Percentiles rank a stretch among this genome's conserved stretches.
Evolutionary conservation across 768 basidiomycete genomes (phyloP).

Genomic region (Lanmaoa rubissima): DNA sequence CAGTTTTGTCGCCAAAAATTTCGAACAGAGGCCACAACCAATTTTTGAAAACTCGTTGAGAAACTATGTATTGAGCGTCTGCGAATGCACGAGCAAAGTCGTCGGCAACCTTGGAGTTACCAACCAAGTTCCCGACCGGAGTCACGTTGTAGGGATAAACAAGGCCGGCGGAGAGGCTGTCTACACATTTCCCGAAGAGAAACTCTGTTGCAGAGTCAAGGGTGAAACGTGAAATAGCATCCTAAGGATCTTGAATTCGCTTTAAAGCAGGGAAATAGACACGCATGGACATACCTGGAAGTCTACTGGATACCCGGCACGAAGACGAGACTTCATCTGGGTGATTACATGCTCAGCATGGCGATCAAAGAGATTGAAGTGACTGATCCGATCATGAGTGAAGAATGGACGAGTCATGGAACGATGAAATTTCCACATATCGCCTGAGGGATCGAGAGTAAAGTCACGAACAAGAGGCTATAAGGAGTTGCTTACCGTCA

Average conservation of each 20-base stretch:
- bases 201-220: slow-evolving; percentile 68
- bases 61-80: slow-evolving; percentile 44
- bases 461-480: no score
- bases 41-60: slow-evolving; percentile 42
- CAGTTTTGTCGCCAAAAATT: slow-evolving; percentile 45
- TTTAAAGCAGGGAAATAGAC: not conserved
- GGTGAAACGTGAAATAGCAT: slow-evolving; percentile 60
- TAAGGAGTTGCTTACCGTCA: slow-evolving; percentile 42
- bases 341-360: slow-evolving; percentile 46
- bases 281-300: slow-evolving; percentile 43
- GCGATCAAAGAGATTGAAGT: slow-evolving; percentile 60
- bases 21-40: slow-evolving; percentile 56
- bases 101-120: slow-evolving; percentile 35
- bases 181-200: slow-evolving; percentile 58
- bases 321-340: slow-evolving; percentile 47
- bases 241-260: slow-evolving; percentile 31
- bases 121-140: slow-evolving; percentile 16
- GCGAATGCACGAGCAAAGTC: slow-evolving; percentile 50
- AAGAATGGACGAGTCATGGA: slow-evolving; percentile 65
- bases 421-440: slow-evolving; percentile 64
- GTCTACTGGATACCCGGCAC: slow-evolving; percentile 52
- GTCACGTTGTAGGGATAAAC: slow-evolving; percentile 49
- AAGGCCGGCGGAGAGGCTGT: slow-evolving; percentile 49
- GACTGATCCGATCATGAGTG: slow-evolving; percentile 54
- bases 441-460: slow-evolving; percentile 30